Percentiles rank a stretch among this genome's conserved stretches.
These are phyloP conservation scores for Kwoniella europaea DNA, from an alignment of 768 basidiomycete species.

Conservation along the genomic window DNA sequence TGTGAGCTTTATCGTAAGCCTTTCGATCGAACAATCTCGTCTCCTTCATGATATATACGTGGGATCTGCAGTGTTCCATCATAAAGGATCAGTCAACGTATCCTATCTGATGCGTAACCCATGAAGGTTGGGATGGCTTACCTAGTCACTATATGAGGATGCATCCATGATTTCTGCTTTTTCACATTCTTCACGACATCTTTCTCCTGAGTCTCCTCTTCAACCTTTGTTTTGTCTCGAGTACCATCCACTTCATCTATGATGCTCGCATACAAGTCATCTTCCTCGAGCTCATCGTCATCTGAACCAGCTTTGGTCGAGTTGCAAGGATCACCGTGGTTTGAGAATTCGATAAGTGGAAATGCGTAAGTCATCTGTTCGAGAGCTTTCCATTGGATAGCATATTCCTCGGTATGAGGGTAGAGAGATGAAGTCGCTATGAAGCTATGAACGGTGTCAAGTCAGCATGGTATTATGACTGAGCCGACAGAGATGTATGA, in stretches of 20 bases:
- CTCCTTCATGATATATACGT: slow-evolving; percentile 41
- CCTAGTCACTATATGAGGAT: slow-evolving; percentile 24
- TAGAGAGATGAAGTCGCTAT: not conserved
- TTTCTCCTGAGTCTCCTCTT: not conserved
- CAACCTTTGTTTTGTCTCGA: slow-evolving; percentile 4
- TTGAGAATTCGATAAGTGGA: slow-evolving; percentile 27
- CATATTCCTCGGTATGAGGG: not conserved
- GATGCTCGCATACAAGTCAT: slow-evolving; percentile 25
- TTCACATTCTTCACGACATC: not conserved
- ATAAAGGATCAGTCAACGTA: not conserved
- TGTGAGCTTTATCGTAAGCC: slow-evolving; percentile 32
- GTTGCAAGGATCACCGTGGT: slow-evolving; percentile 15
- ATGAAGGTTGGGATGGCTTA: slow-evolving; percentile 3
- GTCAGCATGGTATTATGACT: not conserved
- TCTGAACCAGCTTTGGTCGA: not conserved
- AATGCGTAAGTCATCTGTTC: slow-evolving; percentile 17
- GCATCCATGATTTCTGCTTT: not conserved
- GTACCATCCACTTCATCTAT: slow-evolving; percentile 11
- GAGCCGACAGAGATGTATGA: too few relatives aligned
- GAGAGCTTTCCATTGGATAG: slow-evolving; percentile 15
- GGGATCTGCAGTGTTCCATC: slow-evolving; percentile 12
- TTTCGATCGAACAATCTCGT: slow-evolving; percentile 24
- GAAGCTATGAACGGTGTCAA: not conserved
- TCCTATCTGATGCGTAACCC: too few relatives aligned
- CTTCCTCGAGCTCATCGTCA: slow-evolving; percentile 20